Percentiles rank a stretch among this genome's conserved stretches.
Evolutionary conservation across 805 yeast species (phyloP).

Genomic region (Debaryomyces prosopidis): DNA sequence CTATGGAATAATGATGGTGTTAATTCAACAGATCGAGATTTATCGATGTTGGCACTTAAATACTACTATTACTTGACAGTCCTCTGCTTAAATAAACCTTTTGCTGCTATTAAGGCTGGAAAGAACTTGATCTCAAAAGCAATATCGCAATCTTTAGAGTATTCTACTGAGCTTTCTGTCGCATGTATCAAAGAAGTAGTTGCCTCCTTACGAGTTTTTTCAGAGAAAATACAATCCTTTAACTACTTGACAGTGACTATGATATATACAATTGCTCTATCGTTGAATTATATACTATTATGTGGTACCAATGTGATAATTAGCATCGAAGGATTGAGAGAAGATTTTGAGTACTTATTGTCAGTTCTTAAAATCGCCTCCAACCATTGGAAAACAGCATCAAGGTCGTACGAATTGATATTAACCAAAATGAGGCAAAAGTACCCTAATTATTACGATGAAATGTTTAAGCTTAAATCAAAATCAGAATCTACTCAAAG

Average conservation of each 20-base stretch:
- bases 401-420: slow-evolving; percentile 1
- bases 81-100: slow-evolving; percentile 4
- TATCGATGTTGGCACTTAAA: slow-evolving; percentile 2
- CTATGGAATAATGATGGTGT: slow-evolving; percentile 3
- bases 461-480: background rate
- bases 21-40: background rate
- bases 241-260: slow-evolving; percentile 1
- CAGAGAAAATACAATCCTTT: slow-evolving; percentile 1
- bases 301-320: background rate
- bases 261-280: slow-evolving; percentile 2
- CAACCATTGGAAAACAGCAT: slow-evolving; percentile 4
- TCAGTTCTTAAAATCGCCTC: slow-evolving; percentile 2
- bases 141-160: background rate
- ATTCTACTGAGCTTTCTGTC: slow-evolving; percentile 1
- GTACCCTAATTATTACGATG: slow-evolving; percentile 2
- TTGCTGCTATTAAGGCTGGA: background rate
- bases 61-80: slow-evolving; percentile 4
- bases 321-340: background rate
- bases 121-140: background rate
- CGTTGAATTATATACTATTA: slow-evolving; percentile 2
- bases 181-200: slow-evolving; percentile 3
- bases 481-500: too few relatives aligned
- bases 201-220: background rate
- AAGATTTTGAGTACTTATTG: slow-evolving; percentile 3
- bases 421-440: slow-evolving; percentile 2